These are phyloP conservation scores for Apiospora pterosperma DNA, from an alignment of 2,329 filamentous ascomycete species.

Conservation along the genomic window DNA sequence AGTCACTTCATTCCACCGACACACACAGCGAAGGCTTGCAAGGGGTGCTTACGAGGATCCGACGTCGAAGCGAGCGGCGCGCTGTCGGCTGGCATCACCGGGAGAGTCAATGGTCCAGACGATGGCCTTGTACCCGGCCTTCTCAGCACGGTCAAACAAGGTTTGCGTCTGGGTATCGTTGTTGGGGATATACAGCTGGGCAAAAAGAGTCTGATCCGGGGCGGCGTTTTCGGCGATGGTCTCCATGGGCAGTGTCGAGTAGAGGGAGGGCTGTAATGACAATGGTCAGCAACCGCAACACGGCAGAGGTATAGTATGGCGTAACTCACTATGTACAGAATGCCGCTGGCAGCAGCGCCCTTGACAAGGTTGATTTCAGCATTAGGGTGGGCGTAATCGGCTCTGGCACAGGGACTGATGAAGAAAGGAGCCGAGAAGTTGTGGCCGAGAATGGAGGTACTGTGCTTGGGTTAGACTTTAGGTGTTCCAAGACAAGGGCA, in stretches of 20 bases:
- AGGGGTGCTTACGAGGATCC: constrained; percentile 6
- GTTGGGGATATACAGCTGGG: constrained; percentile 26
- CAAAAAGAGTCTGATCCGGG: constrained; percentile 11
- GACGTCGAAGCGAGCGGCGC: constrained; percentile 10
- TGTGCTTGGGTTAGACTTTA: constrained; percentile 17
- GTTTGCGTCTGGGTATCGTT: constrained; percentile 11
- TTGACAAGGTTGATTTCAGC: constrained; percentile 48
- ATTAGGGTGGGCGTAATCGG: constrained; percentile 39
- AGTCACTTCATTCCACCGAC: neutral
- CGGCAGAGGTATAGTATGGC: neutral
- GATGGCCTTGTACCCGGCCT: constrained; percentile 15
- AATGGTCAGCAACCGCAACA: neutral
- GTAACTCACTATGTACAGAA: constrained; percentile 43
- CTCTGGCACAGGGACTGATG: constrained; percentile 47
- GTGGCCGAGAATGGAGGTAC: constrained; percentile 48
- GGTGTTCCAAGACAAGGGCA: neutral
- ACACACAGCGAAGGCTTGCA: neutral
- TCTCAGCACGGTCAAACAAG: constrained; percentile 11
- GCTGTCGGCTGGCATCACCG: constrained; percentile 12
- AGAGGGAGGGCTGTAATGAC: constrained; percentile 27
- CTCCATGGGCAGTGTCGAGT: constrained; percentile 30
- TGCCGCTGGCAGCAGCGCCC: constrained; percentile 43
- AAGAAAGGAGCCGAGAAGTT: constrained; percentile 54
- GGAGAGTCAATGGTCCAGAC: constrained; percentile 17
- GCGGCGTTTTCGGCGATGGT: constrained; percentile 34